Conservation (phyloP, 345 rosid genomes). For the Salix udensis region DNA sequence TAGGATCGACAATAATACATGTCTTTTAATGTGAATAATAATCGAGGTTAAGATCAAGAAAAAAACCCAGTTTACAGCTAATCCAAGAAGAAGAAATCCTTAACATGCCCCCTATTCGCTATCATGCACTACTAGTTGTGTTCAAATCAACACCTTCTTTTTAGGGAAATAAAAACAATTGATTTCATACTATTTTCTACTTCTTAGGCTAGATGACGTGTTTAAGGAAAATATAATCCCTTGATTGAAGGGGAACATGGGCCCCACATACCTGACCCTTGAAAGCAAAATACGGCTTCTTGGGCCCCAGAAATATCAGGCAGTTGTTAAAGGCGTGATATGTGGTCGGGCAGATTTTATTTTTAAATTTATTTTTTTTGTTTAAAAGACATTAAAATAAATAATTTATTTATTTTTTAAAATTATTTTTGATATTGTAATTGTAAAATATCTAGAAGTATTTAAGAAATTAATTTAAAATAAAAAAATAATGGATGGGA, state of each 20-base stretch:
- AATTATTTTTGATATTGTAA: too few species aligned
- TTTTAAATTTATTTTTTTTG: too few species aligned
- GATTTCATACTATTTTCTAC: background rate
- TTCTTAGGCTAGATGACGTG: background rate
- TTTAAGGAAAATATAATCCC: background rate
- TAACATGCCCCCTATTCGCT: background rate
- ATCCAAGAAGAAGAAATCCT: background rate
- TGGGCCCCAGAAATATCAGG: background rate
- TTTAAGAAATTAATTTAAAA: too few species aligned
- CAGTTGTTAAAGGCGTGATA: background rate
- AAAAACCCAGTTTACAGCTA: too few species aligned
- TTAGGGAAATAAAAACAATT: background rate
- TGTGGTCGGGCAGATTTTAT: too few species aligned
- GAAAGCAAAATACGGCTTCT: background rate
- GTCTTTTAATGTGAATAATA: too few species aligned
- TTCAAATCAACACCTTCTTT: background rate
- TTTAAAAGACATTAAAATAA: too few species aligned
- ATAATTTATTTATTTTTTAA: too few species aligned
- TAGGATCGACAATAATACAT: too few species aligned
- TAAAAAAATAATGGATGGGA: too few species aligned
- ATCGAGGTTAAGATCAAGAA: too few species aligned
- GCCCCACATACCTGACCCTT: background rate
- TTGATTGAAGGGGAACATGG: background rate
- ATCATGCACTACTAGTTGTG: background rate
- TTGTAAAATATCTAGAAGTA: too few species aligned